Conservation (phyloP, 129 eudicot species). For the Erigeron canadensis region DNA sequence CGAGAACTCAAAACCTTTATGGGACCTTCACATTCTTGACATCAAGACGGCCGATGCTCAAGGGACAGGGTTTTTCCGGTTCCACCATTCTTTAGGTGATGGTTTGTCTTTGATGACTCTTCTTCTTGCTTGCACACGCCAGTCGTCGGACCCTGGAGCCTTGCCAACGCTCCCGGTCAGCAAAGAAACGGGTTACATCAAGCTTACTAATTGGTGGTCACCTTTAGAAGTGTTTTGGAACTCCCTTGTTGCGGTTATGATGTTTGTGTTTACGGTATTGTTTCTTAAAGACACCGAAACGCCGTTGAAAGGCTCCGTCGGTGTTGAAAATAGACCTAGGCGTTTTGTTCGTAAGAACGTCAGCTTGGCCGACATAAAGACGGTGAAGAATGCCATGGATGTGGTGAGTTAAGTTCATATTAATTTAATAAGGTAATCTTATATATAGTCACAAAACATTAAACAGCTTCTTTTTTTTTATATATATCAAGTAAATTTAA, state of each 20-base stretch:
- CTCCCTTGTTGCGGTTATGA: conserved; percentile 28
- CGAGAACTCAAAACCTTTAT: conserved; percentile 44
- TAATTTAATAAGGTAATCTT: too few relatives aligned
- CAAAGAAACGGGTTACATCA: conserved; percentile 33
- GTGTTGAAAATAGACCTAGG: conserved; percentile 41
- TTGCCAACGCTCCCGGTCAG: conserved; percentile 29
- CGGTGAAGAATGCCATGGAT: conserved; percentile 46
- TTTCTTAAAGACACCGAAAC: conserved; percentile 49
- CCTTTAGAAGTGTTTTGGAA: conserved; percentile 37
- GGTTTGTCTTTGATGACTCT: conserved; percentile 50
- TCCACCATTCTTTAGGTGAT: conserved; percentile 55
- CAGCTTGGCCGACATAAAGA: conserved; percentile 42
- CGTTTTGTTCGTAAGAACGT: conserved; percentile 43
- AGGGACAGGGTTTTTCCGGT: conserved; percentile 37
- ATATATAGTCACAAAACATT: too few relatives aligned
- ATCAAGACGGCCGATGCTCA: conserved; percentile 34
- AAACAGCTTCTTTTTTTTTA: too few relatives aligned
- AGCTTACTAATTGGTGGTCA: conserved; percentile 27
- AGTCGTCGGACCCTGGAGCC: conserved; percentile 33
- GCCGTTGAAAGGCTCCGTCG: conserved; percentile 38
- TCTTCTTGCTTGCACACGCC: conserved; percentile 43
- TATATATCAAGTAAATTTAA: too few relatives aligned
- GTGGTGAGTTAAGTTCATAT: conserved; percentile 34
- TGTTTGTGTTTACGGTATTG: conserved; percentile 41
- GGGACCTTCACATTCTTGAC: conserved; percentile 51